Percentiles rank a stretch among this genome's conserved stretches.
Conservation (phyloP, 2,329 filamentous ascomycete genomes). For the Helminthosporium solani region DNA sequence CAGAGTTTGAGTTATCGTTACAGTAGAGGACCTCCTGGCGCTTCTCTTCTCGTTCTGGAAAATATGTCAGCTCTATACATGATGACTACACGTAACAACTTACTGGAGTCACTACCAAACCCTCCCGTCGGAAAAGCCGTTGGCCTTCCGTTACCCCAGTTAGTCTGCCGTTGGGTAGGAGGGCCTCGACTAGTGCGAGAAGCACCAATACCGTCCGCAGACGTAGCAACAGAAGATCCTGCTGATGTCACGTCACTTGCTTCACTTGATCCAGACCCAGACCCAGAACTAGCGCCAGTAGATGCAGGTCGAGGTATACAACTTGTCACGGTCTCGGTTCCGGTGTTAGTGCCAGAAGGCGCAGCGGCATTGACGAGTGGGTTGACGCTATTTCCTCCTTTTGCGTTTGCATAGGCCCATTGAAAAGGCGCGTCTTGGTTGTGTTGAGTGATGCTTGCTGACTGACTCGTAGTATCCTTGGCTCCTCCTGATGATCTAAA, state of each 20-base stretch:
- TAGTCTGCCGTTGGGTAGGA: conserved; percentile 1
- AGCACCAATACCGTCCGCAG: conserved; percentile 9
- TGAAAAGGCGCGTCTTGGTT: conserved; percentile 44
- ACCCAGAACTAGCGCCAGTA: conserved; percentile 7
- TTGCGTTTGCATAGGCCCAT: conserved; percentile 52
- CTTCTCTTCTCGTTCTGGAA: conserved; percentile 6
- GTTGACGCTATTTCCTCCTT: conserved; percentile 51
- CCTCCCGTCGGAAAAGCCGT: conserved; percentile 18
- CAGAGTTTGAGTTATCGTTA: conserved; percentile 24
- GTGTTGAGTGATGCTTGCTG: conserved; percentile 50
- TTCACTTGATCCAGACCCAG: neutral
- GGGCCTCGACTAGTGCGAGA: conserved; percentile 3
- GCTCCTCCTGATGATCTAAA: conserved; percentile 47
- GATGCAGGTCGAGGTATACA: conserved; percentile 34
- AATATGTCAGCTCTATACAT: neutral
- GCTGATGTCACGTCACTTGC: conserved; percentile 1
- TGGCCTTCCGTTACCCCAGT: conserved; percentile 17
- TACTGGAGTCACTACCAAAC: conserved; percentile 1
- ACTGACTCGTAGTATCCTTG: conserved; percentile 49
- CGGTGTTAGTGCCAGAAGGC: conserved; percentile 21
- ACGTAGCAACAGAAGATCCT: conserved; percentile 2
- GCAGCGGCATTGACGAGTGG: conserved; percentile 40
- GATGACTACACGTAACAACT: neutral
- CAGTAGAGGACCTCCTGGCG: conserved; percentile 32
- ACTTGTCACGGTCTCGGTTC: conserved; percentile 18